Base-by-base conservation (phyloP, 495 filamentous ascomycete genomes). In the Aspergillus saccharolyticus region DNA sequence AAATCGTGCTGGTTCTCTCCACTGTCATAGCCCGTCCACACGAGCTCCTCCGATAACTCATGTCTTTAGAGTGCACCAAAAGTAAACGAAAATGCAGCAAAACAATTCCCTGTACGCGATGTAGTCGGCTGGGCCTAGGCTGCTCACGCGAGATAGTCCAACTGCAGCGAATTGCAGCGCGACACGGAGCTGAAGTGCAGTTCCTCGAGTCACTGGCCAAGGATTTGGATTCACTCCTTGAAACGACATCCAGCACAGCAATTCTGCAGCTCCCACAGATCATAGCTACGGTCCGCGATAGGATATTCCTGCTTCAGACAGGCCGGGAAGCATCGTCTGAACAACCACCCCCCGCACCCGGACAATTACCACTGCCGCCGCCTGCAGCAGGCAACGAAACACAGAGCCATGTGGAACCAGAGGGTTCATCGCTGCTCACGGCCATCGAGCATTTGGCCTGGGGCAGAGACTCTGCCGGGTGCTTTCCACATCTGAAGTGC, bases 381-480 rank as follows among this genome's bases (percentile, higher is more conserved):
- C 58, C 18, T 14, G 42, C 15, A 55, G 33, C 8, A n/a, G n/a
- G n/a, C 54, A 56, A 20, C 57, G 63, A 49, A 8, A 22, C 19
- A 56, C 46, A 20, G n/a, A 33, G 18, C 16, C 49, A 62, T 4
- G 44, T 28, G 25, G 25, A 28, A 9, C 25, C 25, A 28, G 56
- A 52, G 20, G 63, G 69, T 21, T 58, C 63, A 15, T 68, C 69
- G 7, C 58, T 69, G 18, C 54, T 66, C 10, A 71, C 69, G 0
- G 69, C 69, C 10, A 67, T 71, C 19, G 69, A 71, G 58, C 69
- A 71, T 56, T 65, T 71, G 28, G 69, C 66, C 7, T 71, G 66
- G 69, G 69, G 66, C 15, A 59, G 69, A 47, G 69, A 69, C 39
- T 66, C 66, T 1, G 66, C 64, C 2, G 69, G 66, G 15, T 71